phyloP scores from a whole-genome alignment of 768 basidiomycete species.

The Rhizopogon sp. region DNA sequence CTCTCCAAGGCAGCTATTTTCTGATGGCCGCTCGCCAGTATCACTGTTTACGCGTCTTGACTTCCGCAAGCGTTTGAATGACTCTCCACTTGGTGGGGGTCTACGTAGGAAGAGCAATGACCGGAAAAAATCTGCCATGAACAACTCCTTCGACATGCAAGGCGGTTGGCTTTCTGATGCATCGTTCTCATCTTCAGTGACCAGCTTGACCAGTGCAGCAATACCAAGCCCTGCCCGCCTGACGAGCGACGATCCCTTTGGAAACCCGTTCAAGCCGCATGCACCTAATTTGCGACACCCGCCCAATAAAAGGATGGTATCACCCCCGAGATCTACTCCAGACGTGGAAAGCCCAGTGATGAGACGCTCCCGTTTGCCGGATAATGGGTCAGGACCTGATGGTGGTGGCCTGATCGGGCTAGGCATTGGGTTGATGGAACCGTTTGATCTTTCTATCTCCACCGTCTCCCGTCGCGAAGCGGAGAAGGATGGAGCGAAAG shows the following conservation, averaged over 20 bases:
- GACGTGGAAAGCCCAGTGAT: slow-evolving; percentile 50
- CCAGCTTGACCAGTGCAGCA: slow-evolving; percentile 7
- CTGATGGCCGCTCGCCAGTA: slow-evolving; percentile 29
- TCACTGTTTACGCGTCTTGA: slow-evolving; percentile 24
- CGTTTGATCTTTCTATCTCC: slow-evolving; percentile 39
- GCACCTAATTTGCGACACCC: background rate
- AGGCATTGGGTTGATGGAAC: slow-evolving; percentile 43
- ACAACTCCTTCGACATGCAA: slow-evolving; percentile 17
- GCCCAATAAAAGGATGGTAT: slow-evolving; percentile 7
- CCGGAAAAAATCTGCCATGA: slow-evolving; percentile 26
- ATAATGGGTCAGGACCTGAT: slow-evolving; percentile 23
- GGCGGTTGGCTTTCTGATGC: slow-evolving; percentile 27
- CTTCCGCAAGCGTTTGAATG: slow-evolving; percentile 34
- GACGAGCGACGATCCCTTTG: slow-evolving; percentile 41
- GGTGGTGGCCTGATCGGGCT: slow-evolving; percentile 31
- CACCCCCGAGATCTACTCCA: slow-evolving; percentile 18
- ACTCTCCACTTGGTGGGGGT: slow-evolving; percentile 40
- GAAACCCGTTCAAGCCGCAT: slow-evolving; percentile 37
- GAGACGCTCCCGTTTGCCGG: slow-evolving; percentile 21
- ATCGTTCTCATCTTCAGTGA: slow-evolving; percentile 21
- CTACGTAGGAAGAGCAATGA: slow-evolving; percentile 23
- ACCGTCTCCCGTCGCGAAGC: slow-evolving; percentile 12
- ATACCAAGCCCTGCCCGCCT: slow-evolving; percentile 22
- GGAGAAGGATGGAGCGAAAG: slow-evolving; percentile 28
- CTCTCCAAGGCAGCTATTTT: slow-evolving; percentile 37